Evolutionary conservation across 352 stramenopile genomes (phyloP).

Genomic region (Phytophthora tubulina): DNA sequence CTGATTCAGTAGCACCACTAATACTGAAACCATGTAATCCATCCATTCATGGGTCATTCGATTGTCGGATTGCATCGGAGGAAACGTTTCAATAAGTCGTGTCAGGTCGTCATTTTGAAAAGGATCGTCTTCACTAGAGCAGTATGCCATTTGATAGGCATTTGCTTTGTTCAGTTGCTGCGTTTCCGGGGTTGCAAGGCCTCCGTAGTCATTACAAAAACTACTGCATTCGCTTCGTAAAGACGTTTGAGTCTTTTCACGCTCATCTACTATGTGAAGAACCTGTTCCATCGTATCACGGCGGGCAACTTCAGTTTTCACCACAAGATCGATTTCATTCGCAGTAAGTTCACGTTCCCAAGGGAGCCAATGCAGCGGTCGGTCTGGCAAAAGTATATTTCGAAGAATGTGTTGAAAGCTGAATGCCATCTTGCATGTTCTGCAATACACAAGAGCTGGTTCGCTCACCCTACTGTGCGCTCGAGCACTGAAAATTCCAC

Average conservation of each 20-base stretch:
- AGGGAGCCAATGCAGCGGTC: background rate
- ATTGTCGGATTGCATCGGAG: background rate
- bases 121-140: background rate
- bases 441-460: background rate
- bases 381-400: background rate
- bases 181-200: background rate
- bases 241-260: background rate
- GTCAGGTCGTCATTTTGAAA: constrained; percentile 12
- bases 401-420: background rate
- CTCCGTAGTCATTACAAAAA: background rate
- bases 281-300: background rate
- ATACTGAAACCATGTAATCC: constrained; percentile 12
- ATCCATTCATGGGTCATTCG: background rate
- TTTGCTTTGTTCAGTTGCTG: background rate
- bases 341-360: background rate
- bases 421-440: background rate
- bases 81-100: background rate
- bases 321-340: background rate
- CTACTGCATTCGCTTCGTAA: background rate
- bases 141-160: background rate
- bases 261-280: background rate
- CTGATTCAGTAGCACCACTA: constrained; percentile 12
- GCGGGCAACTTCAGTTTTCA: background rate
- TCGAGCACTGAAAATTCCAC: background rate
- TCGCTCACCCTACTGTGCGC: background rate